Conservation (phyloP, 805 yeast species). For the Yarrowia sp. region DNA sequence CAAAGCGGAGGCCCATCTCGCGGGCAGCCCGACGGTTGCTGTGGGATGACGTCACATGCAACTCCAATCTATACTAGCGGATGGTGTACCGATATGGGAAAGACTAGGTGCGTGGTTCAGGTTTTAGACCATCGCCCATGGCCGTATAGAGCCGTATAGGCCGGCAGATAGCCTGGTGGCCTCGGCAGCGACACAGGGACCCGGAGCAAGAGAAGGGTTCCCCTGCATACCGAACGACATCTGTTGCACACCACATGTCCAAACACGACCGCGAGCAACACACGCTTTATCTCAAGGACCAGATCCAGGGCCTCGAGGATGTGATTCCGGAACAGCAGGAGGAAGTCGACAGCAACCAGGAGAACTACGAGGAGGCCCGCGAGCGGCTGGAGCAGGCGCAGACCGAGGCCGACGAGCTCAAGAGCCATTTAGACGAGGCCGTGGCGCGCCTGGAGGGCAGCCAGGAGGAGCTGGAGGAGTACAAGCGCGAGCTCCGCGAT, state of each 20-base stretch:
- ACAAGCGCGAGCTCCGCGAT: not conserved
- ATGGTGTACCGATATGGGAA: not conserved
- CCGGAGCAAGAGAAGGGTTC: not conserved
- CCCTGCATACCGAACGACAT: not conserved
- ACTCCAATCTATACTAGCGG: not conserved
- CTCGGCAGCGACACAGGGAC: not conserved
- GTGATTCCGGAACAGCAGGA: not conserved
- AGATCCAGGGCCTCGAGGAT: not conserved
- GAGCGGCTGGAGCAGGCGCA: not conserved
- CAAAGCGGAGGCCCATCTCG: no score
- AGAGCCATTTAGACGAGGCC: not conserved
- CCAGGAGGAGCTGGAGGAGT: slow-evolving; percentile 1
- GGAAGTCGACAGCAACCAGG: not conserved
- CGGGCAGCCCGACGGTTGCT: no score
- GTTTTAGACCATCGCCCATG: not conserved
- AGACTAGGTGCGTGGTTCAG: not conserved
- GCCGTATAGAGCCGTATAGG: not conserved
- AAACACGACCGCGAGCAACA: slow-evolving; percentile 13
- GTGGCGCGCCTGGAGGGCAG: not conserved
- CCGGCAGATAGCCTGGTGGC: not conserved
- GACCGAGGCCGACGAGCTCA: not conserved
- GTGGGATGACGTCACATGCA: not conserved
- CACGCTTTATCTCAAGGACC: not conserved
- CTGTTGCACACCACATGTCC: not conserved
- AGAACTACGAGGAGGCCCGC: not conserved